These are phyloP conservation scores for Avena eriantha DNA, from an alignment of 176 grass and related monocot species.

Conservation along the genomic window DNA sequence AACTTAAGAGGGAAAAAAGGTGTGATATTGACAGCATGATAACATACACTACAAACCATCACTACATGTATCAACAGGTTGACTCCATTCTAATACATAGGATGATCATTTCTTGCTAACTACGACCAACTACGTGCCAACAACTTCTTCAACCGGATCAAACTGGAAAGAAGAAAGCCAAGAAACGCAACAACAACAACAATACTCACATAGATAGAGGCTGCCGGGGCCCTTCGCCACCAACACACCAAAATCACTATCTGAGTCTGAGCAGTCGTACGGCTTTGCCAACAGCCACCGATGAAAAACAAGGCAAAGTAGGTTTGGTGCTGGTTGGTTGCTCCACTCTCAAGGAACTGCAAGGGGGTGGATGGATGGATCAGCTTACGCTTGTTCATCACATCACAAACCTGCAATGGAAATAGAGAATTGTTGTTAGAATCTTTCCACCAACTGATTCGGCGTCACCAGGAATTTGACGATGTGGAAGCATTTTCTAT, in stretches of 20 bases:
- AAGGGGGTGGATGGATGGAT: constrained; percentile 60
- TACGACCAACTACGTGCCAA: constrained; percentile 28
- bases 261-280: constrained; percentile 42
- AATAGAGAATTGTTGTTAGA: constrained; percentile 18
- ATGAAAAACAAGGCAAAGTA: constrained; percentile 39
- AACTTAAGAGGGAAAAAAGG: constrained; percentile 14
- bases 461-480: neutral
- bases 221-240: constrained; percentile 38
- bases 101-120: constrained; percentile 85
- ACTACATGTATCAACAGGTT: constrained; percentile 85
- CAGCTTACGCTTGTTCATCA: constrained; percentile 73
- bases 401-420: constrained; percentile 65
- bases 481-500: constrained; percentile 3
- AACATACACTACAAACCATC: constrained; percentile 83
- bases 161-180: constrained; percentile 13
- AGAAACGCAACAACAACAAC: constrained; percentile 41
- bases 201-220: constrained; percentile 54
- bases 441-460: neutral
- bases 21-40: constrained; percentile 51
- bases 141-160: constrained; percentile 31
- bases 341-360: constrained; percentile 47
- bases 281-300: constrained; percentile 45
- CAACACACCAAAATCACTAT: constrained; percentile 49
- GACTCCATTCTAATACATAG: constrained; percentile 88
- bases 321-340: constrained; percentile 43